Evolutionary conservation across 2,329 filamentous ascomycete species (phyloP).

Genomic region (Fusarium oxysporum): DNA sequence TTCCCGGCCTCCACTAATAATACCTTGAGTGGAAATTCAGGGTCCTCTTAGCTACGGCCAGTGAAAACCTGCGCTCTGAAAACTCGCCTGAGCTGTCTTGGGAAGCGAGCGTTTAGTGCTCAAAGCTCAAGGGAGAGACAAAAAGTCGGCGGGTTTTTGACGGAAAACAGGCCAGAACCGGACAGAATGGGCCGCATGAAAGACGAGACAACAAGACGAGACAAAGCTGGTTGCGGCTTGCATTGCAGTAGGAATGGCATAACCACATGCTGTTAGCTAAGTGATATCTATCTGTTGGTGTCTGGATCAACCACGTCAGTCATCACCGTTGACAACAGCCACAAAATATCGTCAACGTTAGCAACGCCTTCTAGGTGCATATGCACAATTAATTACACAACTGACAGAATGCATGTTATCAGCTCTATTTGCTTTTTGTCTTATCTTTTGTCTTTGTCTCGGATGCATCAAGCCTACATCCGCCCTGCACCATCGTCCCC

Average conservation of each 20-base stretch:
- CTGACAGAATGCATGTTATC: slow-evolving; percentile 12
- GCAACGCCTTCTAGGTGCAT: slow-evolving; percentile 11
- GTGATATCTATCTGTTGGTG: slow-evolving; percentile 4
- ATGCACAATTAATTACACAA: slow-evolving; percentile 23
- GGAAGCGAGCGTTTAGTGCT: slow-evolving; percentile 7
- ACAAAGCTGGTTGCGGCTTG: neutral
- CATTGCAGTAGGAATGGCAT: neutral
- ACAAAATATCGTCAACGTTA: neutral
- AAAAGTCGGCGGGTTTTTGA: neutral
- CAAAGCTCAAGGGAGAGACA: slow-evolving; percentile 9
- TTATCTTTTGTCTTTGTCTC: slow-evolving; percentile 20
- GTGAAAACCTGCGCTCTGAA: slow-evolving; percentile 20
- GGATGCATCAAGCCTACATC: slow-evolving; percentile 14
- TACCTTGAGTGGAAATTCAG: slow-evolving; percentile 12
- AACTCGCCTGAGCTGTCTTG: slow-evolving; percentile 27
- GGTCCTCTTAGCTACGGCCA: slow-evolving; percentile 12
- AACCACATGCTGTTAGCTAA: neutral
- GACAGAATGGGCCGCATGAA: neutral
- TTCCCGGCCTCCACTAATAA: slow-evolving; percentile 7
- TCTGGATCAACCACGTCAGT: slow-evolving; percentile 31
- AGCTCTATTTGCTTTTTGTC: slow-evolving; percentile 15
- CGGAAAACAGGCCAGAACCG: neutral
- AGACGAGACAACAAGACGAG: neutral
- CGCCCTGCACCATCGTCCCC: slow-evolving; percentile 16
- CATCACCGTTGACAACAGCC: slow-evolving; percentile 34